These are phyloP conservation scores for Plasmopara viticola DNA, from an alignment of 352 stramenopile genomes.

Conservation along the genomic window DNA sequence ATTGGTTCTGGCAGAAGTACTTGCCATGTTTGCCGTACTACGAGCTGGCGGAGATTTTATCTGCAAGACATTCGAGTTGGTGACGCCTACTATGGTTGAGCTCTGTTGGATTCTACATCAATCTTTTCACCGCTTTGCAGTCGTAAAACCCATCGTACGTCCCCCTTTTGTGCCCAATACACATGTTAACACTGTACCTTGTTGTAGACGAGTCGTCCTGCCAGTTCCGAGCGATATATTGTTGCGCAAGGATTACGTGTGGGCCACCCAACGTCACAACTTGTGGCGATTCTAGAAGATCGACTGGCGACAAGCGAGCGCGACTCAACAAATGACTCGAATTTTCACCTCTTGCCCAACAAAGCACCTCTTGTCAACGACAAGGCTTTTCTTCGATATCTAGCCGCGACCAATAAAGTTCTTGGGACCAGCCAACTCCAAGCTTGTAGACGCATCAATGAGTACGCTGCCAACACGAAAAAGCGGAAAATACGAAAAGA, in stretches of 20 bases:
- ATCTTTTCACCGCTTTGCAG: conserved; percentile 48
- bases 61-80: conserved; percentile 79
- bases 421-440: conserved; percentile 31
- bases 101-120: conserved; percentile 59
- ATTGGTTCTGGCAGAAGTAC: conserved; percentile 49
- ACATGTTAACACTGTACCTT: too few relatives aligned
- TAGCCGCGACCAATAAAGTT: conserved; percentile 27
- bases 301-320: conserved; percentile 14
- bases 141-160: conserved; percentile 60
- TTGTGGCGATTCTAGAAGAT: conserved; percentile 25
- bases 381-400: conserved; percentile 38
- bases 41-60: conserved; percentile 46
- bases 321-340: background rate
- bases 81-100: conserved; percentile 49
- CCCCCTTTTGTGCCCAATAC: background rate
- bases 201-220: conserved; percentile 63
- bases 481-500: conserved; percentile 22
- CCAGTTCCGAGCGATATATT: conserved; percentile 76
- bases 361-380: conserved; percentile 17
- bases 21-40: conserved; percentile 56
- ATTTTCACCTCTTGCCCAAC: conserved; percentile 18
- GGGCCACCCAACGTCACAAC: conserved; percentile 10
- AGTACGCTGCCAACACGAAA: conserved; percentile 25
- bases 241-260: conserved; percentile 29
- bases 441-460: conserved; percentile 35